Evolutionary conservation across 129 eudicot genomes (phyloP).

Genomic region (Centrapalus pauciflorus): DNA sequence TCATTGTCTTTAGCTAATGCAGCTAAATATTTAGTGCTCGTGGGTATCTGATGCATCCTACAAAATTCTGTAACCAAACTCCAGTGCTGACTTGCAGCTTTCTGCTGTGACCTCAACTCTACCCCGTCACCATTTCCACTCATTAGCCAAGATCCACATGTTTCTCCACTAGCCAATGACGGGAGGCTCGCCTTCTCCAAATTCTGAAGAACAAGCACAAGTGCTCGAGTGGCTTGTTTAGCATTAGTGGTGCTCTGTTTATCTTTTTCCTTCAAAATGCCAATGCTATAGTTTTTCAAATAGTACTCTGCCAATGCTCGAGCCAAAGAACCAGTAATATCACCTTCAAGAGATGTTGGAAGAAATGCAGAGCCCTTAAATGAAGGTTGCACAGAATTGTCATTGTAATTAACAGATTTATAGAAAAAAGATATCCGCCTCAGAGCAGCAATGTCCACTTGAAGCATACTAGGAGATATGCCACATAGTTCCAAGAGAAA

Average conservation of each 20-base stretch:
- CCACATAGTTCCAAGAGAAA: slow-evolving; percentile 92
- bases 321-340: slow-evolving; percentile 73
- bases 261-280: slow-evolving; percentile 33
- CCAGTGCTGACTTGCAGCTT: slow-evolving; percentile 92
- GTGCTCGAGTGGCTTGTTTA: slow-evolving; percentile 57
- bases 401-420: slow-evolving; percentile 42
- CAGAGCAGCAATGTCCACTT: slow-evolving; percentile 72
- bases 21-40: slow-evolving; percentile 75
- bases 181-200: slow-evolving; percentile 92
- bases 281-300: slow-evolving; percentile 45
- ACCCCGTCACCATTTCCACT: slow-evolving; percentile 81
- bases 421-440: slow-evolving; percentile 77
- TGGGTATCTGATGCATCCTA: slow-evolving; percentile 80
- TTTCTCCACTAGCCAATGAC: slow-evolving; percentile 39
- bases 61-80: slow-evolving; percentile 77
- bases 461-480: slow-evolving; percentile 73
- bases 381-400: slow-evolving; percentile 37
- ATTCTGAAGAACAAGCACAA: slow-evolving; percentile 79
- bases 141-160: slow-evolving; percentile 89
- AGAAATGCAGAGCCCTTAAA: slow-evolving; percentile 45
- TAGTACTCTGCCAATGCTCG: slow-evolving; percentile 85
- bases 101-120: slow-evolving; percentile 82
- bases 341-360: slow-evolving; percentile 50
- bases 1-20: slow-evolving; percentile 86
- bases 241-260: slow-evolving; percentile 10